phyloP scores from a whole-genome alignment of 2,329 filamentous ascomycete genomes.

The Nothophaeocryptopus gaeumannii region DNA sequence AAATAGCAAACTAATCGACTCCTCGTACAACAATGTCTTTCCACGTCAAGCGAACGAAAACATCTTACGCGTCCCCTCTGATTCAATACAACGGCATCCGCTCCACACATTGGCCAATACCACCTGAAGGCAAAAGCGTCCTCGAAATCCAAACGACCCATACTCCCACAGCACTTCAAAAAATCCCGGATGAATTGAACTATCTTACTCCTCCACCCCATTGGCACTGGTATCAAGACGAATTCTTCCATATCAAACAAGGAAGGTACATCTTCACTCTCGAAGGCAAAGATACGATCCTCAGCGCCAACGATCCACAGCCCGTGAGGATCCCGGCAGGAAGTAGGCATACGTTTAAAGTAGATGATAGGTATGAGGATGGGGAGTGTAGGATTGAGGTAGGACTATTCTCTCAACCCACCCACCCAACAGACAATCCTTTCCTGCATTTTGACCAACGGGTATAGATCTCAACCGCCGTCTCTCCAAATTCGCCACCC shows the following conservation, averaged over 20 bases:
- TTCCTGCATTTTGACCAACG: too few relatives aligned
- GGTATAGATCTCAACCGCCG: slow-evolving; percentile 21
- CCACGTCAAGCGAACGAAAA: slow-evolving; percentile 22
- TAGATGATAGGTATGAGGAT: slow-evolving; percentile 18
- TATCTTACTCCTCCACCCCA: slow-evolving; percentile 27
- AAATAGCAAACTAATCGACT: too few relatives aligned
- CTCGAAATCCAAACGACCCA: slow-evolving; percentile 32
- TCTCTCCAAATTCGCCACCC: slow-evolving; percentile 13
- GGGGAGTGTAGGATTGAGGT: too few relatives aligned
- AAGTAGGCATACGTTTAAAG: slow-evolving; percentile 30
- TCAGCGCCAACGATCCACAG: slow-evolving; percentile 28
- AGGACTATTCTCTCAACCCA: too few relatives aligned
- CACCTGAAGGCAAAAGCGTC: slow-evolving; percentile 28
- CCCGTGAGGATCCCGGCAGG: slow-evolving; percentile 25
- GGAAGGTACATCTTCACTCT: slow-evolving; percentile 33
- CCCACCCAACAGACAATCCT: too few relatives aligned
- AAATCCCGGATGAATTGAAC: slow-evolving; percentile 25
- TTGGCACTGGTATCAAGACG: slow-evolving; percentile 33
- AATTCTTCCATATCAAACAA: slow-evolving; percentile 29
- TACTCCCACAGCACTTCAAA: slow-evolving; percentile 23
- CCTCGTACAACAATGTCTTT: slow-evolving; percentile 12
- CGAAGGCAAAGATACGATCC: slow-evolving; percentile 22
- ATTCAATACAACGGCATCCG: slow-evolving; percentile 28
- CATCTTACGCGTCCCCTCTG: slow-evolving; percentile 10
- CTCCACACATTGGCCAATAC: slow-evolving; percentile 27